These are phyloP conservation scores for Sequoia sempervirens DNA, from an alignment of 75 land plant species.

Conservation along the genomic window DNA sequence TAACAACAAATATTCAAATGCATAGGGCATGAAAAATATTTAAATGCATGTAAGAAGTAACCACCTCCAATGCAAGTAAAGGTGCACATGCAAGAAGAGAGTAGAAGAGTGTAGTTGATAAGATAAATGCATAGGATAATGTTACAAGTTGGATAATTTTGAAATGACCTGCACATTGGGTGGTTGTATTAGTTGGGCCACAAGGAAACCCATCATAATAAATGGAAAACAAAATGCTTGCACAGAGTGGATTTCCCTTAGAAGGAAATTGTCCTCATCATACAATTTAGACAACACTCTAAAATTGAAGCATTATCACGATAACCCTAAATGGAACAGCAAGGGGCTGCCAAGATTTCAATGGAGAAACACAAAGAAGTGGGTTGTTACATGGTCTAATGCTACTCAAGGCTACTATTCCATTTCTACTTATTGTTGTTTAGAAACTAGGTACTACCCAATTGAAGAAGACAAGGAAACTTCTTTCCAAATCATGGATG, in stretches of 20 bases:
- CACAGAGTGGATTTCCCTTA: neutral
- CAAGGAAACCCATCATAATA: neutral
- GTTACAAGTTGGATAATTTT: neutral
- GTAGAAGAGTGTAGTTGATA: no score
- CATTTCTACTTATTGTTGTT: neutral
- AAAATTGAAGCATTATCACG: neutral
- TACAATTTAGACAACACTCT: neutral
- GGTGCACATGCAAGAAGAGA: no score
- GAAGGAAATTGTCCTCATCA: neutral
- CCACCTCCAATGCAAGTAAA: no score
- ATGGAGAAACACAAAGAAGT: neutral
- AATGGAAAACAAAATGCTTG: neutral
- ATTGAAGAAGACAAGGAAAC: neutral
- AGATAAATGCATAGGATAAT: neutral
- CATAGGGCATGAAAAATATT: no score
- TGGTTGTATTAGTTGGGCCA: neutral
- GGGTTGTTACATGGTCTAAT: neutral
- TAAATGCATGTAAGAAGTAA: no score
- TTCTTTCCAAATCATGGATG: neutral
- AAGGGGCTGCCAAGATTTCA: neutral
- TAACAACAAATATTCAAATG: no score
- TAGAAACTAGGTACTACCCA: neutral
- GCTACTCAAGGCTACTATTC: neutral
- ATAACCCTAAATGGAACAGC: neutral
- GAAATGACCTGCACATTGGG: neutral